phyloP scores from a whole-genome alignment of 306 rosid genomes.

The Sicyos baderoa region DNA sequence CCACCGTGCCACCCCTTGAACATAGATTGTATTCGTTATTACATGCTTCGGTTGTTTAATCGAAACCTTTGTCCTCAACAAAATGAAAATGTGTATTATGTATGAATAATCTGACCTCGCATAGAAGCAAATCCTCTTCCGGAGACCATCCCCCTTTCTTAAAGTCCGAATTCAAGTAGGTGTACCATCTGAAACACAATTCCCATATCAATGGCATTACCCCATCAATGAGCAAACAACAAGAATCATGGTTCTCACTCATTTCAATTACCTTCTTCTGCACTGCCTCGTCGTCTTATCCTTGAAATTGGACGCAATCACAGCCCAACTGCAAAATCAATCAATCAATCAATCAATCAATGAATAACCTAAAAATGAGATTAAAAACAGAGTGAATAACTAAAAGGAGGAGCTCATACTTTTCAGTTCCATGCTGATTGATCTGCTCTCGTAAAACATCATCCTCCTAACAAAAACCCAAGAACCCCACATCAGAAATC shows the following conservation, averaged over 20 bases:
- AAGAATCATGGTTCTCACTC: no score
- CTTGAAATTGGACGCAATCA: conserved; percentile 90
- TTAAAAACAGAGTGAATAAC: conserved; percentile 5
- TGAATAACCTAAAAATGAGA: background rate
- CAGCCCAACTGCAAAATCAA: conserved; percentile 63
- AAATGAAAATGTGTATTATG: background rate
- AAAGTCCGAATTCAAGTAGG: conserved; percentile 95
- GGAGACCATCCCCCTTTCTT: conserved; percentile 99
- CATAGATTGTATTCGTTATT: no score
- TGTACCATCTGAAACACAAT: conserved; percentile 69
- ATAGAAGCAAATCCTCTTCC: conserved; percentile 89
- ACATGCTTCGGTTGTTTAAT: no score
- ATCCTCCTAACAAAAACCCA: conserved; percentile 64
- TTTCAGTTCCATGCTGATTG: conserved; percentile 77
- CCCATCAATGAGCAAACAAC: background rate
- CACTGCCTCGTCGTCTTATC: conserved; percentile 98
- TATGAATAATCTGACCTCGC: conserved; percentile 43
- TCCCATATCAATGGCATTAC: conserved; percentile 14
- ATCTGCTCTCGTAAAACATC: conserved; percentile 82
- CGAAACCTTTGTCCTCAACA: background rate
- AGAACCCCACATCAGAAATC: conserved; percentile 32
- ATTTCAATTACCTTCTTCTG: conserved; percentile 63
- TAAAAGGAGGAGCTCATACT: conserved; percentile 39
- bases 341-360: background rate
- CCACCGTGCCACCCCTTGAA: no score